A percentile compares a stretch with the other conserved stretches of the same genome.
Evolutionary conservation across 768 basidiomycete genomes (phyloP).

Genomic region (Kwoniella botswanensis): DNA sequence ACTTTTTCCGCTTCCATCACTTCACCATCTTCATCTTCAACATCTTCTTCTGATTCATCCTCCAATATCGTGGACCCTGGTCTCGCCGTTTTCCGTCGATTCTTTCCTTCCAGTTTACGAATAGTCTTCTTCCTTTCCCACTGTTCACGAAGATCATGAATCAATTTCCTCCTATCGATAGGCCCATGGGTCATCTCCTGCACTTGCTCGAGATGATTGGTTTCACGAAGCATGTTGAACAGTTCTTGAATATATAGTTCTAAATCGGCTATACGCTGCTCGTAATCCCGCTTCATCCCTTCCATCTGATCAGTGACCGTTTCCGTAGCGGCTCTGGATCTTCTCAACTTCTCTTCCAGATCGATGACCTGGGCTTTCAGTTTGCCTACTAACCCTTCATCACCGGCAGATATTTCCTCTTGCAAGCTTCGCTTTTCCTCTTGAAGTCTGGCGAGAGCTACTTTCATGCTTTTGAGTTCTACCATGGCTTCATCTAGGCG

Average conservation of each 20-base stretch:
- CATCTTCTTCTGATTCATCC: constrained; percentile 30
- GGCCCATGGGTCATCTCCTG: constrained; percentile 67
- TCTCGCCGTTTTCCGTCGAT: constrained; percentile 3
- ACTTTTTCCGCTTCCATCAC: constrained; percentile 54
- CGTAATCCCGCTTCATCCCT: constrained; percentile 76
- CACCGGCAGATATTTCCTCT: constrained; percentile 77
- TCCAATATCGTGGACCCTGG: constrained; percentile 15
- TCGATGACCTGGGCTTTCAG: constrained; percentile 73
- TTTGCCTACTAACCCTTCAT: constrained; percentile 80
- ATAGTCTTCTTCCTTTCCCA: constrained; percentile 56
- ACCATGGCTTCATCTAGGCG: constrained; percentile 75
- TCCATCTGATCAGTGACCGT: constrained; percentile 77
- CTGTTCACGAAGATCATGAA: constrained; percentile 62
- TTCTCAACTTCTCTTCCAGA: constrained; percentile 75
- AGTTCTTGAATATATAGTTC: constrained; percentile 92
- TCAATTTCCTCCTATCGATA: constrained; percentile 80
- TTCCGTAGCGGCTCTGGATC: constrained; percentile 78
- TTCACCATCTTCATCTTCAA: constrained; percentile 54
- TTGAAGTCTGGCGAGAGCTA: constrained; percentile 62
- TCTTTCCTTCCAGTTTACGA: constrained; percentile 46
- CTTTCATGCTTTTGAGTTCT: constrained; percentile 73
- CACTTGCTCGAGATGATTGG: constrained; percentile 72
- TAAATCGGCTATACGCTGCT: constrained; percentile 83
- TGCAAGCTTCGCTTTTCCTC: constrained; percentile 82
- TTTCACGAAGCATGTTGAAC: constrained; percentile 89